Evolutionary conservation across 345 rosid genomes (phyloP), one percentile per base, ranked within the genome.

Genomic region (Abelmoschus esculentus): DNA sequence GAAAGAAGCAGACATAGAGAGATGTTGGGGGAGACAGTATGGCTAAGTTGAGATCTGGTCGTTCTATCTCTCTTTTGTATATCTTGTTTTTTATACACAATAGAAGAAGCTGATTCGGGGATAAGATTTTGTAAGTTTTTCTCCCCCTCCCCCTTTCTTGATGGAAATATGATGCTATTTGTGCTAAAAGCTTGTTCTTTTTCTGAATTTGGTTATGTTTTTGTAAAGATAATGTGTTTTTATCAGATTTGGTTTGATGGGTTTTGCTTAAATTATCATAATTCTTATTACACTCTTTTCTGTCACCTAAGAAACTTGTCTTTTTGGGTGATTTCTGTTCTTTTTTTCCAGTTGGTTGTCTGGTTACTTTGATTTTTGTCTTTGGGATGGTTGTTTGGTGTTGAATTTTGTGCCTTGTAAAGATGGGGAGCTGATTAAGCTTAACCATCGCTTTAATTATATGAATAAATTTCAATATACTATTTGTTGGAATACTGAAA

Each of bases 111-210:
- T 34, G 61, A 6, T 32, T 31, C 61, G 1, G 18, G 56, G 32
- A 22, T 32, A 29, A 61, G 17, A 52, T 54, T 76, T 66, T 62
- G 82, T 76, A 74, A 83, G 80, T 66, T 71, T 10, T 49, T 14
- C 1, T 4, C 26, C 4, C 14, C 6, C 3, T 3, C 1, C 4
- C n/a, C 9, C 3, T 52, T 28, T 8, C 44, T 8, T 40, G 44
- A 40, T 40, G 44, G 44, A 40, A 40, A 40, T 40, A 49, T 49
- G 53, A 5, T 14, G 17, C 53, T 13, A 15, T 49, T 49, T 49
- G 53, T 49, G 18, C 2, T 49, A 3, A 49, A 14, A 49, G 53
- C 5, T 49, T 49, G 7, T 49, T 49, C 18, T 15, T 49, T 49
- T 49, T 49, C 18, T 49, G 54, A 2, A 49, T 14, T 49, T 15